Conservation (phyloP, 257 asterid genomes). For the Ajuga chamaepitys region DNA sequence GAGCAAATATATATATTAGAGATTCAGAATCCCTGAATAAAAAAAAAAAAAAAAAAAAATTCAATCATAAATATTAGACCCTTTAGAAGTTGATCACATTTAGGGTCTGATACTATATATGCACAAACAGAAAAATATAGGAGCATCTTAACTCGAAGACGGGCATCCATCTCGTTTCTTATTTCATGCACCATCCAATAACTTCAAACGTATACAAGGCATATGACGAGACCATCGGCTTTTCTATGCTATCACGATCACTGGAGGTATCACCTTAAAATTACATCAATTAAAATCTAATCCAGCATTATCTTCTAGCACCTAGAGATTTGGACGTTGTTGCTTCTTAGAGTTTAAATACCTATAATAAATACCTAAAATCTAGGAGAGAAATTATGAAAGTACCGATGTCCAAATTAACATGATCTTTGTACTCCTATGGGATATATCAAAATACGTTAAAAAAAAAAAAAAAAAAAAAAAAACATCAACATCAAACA, state of each 20-base stretch:
- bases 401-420: neutral
- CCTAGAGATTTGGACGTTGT: neutral
- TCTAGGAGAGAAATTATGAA: neutral
- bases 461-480: neutral
- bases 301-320: neutral
- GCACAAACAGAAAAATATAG: too few species aligned
- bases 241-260: neutral
- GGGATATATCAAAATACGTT: neutral
- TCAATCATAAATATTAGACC: too few species aligned
- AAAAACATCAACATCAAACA: neutral
- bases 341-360: neutral
- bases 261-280: neutral
- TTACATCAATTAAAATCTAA: neutral
- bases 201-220: neutral
- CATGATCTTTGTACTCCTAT: neutral
- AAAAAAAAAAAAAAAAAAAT: too few species aligned
- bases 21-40: too few species aligned
- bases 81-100: too few species aligned
- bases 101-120: too few species aligned
- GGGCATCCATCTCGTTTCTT: neutral
- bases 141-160: neutral
- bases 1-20: too few species aligned
- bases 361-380: constrained; percentile 2
- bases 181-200: neutral
- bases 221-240: neutral